These are phyloP conservation scores for Mentha longifolia DNA, from an alignment of 257 asterid species.

Conservation along the genomic window DNA sequence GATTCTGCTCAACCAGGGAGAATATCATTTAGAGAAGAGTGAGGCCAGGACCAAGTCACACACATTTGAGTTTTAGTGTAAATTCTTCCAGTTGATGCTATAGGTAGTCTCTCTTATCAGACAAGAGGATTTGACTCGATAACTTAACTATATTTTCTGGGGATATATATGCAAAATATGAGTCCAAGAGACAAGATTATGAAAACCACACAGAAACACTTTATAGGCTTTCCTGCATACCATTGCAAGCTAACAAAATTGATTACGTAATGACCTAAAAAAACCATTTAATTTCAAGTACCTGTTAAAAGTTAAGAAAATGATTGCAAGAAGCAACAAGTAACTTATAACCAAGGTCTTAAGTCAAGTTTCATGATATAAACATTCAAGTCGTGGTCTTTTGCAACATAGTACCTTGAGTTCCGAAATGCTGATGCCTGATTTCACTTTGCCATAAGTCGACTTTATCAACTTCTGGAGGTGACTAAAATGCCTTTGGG, in stretches of 20 bases:
- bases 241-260: background rate
- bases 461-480: slow-evolving; percentile 43
- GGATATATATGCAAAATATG: too few relatives aligned
- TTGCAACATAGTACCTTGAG: slow-evolving; percentile 44
- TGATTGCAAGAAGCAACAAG: background rate
- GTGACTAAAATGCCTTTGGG: slow-evolving; percentile 52
- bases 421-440: slow-evolving; percentile 43
- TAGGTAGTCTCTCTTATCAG: too few relatives aligned
- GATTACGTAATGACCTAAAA: background rate
- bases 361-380: background rate
- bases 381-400: slow-evolving; percentile 9
- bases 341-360: background rate
- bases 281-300: background rate
- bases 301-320: too few relatives aligned
- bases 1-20: slow-evolving; percentile 40
- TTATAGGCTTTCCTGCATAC: too few relatives aligned
- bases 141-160: too few relatives aligned
- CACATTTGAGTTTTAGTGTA: background rate
- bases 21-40: background rate
- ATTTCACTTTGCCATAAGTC: slow-evolving; percentile 30
- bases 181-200: too few relatives aligned
- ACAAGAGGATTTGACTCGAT: too few relatives aligned
- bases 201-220: too few relatives aligned
- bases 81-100: too few relatives aligned
- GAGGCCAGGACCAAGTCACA: background rate